Base-by-base conservation (phyloP, 768 basidiomycete genomes). In the Rhodocollybia butyracea region DNA sequence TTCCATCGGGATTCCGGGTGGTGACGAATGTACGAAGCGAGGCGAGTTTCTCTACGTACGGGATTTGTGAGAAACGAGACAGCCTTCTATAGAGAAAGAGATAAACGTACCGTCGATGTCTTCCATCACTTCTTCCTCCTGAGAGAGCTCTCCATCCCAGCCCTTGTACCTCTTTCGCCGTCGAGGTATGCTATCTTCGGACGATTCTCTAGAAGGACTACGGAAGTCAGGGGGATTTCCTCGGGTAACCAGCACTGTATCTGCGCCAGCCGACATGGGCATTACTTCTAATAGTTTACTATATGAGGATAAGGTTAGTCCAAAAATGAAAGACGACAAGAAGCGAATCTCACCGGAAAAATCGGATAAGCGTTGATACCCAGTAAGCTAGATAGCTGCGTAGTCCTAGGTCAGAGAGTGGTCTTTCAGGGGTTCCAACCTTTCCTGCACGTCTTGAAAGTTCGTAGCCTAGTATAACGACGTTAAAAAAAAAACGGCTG, bases 391-490 rank as follows among this genome's bases (percentile, higher is more conserved):
- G 82, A 71, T 98, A 99, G 56, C 92, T 89, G 52, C 90, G 82
- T 11, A 95, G 77, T 6, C 97, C 97, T 15, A 98, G 84, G 59
- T 94, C 94, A 0, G 94, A 97, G 3, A 99, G 76, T 1, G 97
- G 97, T 8, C 96, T 84, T 72, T 99, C 97, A 0, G 97, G 97
- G 2, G 93, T 94, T 17, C 94, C 94, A 5, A 90, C 77, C 63
- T 87, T 91, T 1, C 87, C 85, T 11, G 82, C 78, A 51, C 85
- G 80, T 41, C 89, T 81, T 19, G 93, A 97, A 6, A 98, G 76
- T 66, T 96, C 93, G 64, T 99, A 99, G 69, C 95, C 95, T 98
- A 22, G n/a, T n/a, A n/a, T n/a, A n/a, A n/a, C n/a, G n/a, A n/a
- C 21, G 10, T 30, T 8, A 17, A 19, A 47, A 21, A 45, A 7